Conservation (phyloP, 306 rosid species). For the Sechiopsis laciniata region DNA sequence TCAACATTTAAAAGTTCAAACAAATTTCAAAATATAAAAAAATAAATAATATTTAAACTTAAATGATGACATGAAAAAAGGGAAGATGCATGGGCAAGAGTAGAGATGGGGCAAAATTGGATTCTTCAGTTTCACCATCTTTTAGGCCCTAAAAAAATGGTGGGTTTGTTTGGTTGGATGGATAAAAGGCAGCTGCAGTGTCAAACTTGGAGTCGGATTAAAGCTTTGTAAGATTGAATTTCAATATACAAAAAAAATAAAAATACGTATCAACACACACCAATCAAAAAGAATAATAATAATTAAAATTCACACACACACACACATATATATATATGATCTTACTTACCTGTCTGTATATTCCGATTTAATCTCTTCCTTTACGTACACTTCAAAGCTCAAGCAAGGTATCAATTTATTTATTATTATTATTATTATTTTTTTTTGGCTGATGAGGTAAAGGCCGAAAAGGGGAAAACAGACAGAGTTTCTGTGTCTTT, state of each 20-base stretch:
- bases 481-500: neutral
- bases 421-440: too few relatives aligned
- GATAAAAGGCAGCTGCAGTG: constrained; percentile 13
- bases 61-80: neutral
- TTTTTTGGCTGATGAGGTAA: neutral
- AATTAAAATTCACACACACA: neutral
- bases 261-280: constrained; percentile 6
- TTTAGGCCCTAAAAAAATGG: neutral
- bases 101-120: constrained; percentile 22
- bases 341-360: neutral
- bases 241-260: neutral
- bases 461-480: neutral
- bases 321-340: neutral
- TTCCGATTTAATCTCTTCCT: constrained; percentile 18
- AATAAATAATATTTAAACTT: too few relatives aligned
- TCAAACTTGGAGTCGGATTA: constrained; percentile 11
- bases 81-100: constrained; percentile 18
- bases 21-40: too few relatives aligned
- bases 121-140: constrained; percentile 20
- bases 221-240: neutral
- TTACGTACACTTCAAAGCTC: constrained; percentile 18
- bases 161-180: neutral
- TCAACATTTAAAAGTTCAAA: too few relatives aligned
- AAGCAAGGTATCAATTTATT: constrained; percentile 9
- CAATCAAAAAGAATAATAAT: neutral